Evolutionary conservation across 2,329 filamentous ascomycete genomes (phyloP).

Genomic region (Didymella keratinophila): DNA sequence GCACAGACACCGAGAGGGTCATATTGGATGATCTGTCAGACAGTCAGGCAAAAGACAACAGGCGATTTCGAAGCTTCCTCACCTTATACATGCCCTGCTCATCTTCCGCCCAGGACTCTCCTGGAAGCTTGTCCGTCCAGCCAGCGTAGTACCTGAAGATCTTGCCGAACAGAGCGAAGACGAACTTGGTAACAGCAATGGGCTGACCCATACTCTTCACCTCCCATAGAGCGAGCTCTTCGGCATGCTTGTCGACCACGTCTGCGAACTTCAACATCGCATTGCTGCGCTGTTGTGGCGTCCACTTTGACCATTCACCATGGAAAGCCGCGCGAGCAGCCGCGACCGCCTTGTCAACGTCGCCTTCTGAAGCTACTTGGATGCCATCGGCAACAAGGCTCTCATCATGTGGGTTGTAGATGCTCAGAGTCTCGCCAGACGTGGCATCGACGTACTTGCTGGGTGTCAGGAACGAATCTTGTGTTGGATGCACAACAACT

Average conservation of each 20-base stretch:
- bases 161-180: slow-evolving; percentile 18
- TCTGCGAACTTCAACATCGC: slow-evolving; percentile 38
- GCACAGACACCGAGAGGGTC: slow-evolving; percentile 43
- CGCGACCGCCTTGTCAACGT: slow-evolving; percentile 40
- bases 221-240: slow-evolving; percentile 23
- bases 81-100: slow-evolving; percentile 18
- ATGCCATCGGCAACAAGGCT: slow-evolving; percentile 33
- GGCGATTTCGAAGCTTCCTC: not conserved
- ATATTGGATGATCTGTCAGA: slow-evolving; percentile 26
- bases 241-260: slow-evolving; percentile 30
- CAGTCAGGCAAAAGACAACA: not conserved
- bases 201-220: slow-evolving; percentile 31
- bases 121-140: slow-evolving; percentile 32
- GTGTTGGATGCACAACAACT: not conserved
- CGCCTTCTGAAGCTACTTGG: slow-evolving; percentile 30
- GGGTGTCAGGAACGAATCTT: not conserved
- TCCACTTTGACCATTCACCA: slow-evolving; percentile 33
- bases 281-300: slow-evolving; percentile 31
- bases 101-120: slow-evolving; percentile 25
- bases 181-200: slow-evolving; percentile 15
- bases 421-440: slow-evolving; percentile 30
- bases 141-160: slow-evolving; percentile 35
- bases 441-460: slow-evolving; percentile 34
- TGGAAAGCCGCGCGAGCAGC: slow-evolving; percentile 36
- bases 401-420: slow-evolving; percentile 38